Base-by-base conservation (phyloP, 306 rosid genomes). In the Oxytropis ochrocephala region DNA sequence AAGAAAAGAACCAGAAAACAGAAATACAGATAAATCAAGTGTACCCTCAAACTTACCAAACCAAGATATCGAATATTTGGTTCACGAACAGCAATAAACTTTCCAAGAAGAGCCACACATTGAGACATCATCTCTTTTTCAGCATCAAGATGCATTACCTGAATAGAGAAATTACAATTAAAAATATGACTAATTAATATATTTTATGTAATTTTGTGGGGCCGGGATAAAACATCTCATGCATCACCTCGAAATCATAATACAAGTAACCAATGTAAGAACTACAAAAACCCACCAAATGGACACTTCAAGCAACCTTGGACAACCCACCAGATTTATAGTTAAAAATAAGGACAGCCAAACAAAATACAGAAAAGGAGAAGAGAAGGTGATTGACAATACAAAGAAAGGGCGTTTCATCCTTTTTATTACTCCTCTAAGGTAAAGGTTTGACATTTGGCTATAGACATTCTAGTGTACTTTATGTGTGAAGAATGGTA, bases 131-230 rank as follows among this genome's bases (percentile, higher is more conserved):
- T 95, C 89, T 91, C 99, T 74, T 95, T 91, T 67, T 91, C 99
- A 84, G 99, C 99, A 91, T 95, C 99, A 55, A 95, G 99, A 85
- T 95, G 97, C 99, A 95, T 95, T 74, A 95, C 99, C 99, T 95
- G 84, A 73, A 79, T 35, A 54, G 58, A 75, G 59, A 43, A 73
- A 76, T 80, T 27, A 36, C 62, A 79, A 65, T 42, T 67, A 19
- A 69, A 64, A 50, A 60, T 16, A 69, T 64, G 60, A 75, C 16
- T 49, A 61, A 32, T 61, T 49, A 61, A 39, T 61, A 36, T 39
- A 43, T 43, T 19, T 33, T 64, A 38, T 1, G 19, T 48, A 60
- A 53, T 64, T 29, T 49, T 16, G 2, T 1, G 14, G 24, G 7
- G 14, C 35, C 49, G 46, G 33, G 18, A 21, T 74, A 18, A 55